phyloP scores from a whole-genome alignment of 257 asterid species.

The Orobanche coerulescens region DNA sequence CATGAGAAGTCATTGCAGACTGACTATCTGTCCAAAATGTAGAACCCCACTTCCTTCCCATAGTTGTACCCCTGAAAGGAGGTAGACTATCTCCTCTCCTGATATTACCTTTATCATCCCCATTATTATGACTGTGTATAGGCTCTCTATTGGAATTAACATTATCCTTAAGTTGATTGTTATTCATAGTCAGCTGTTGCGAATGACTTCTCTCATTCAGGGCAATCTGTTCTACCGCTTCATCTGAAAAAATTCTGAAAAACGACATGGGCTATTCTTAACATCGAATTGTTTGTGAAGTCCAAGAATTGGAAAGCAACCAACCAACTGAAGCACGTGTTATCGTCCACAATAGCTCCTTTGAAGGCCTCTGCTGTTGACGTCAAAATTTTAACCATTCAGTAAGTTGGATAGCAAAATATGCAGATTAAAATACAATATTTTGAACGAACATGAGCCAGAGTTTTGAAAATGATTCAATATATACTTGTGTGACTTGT shows the following conservation, averaged over 20 bases:
- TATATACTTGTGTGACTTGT: not conserved
- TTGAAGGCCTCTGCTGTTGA: constrained; percentile 37
- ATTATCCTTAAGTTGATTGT: constrained; percentile 32
- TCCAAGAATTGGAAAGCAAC: constrained; percentile 10
- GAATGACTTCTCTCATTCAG: constrained; percentile 43
- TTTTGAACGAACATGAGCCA: not conserved
- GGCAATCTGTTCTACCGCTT: constrained; percentile 36
- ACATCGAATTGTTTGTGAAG: constrained; percentile 36
- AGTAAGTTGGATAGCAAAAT: constrained; percentile 18
- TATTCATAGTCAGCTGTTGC: constrained; percentile 35
- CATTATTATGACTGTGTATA: constrained; percentile 36
- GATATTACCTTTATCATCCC: constrained; percentile 33
- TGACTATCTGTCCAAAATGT: constrained; percentile 75
- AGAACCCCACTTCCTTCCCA: constrained; percentile 83
- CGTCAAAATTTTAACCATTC: constrained; percentile 3
- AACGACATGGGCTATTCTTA: constrained; percentile 49
- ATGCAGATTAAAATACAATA: not conserved
- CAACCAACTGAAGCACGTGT: constrained; percentile 20
- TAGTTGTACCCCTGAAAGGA: constrained; percentile 32
- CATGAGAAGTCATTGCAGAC: constrained; percentile 36
- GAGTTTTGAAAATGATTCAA: not conserved
- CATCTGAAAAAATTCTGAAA: constrained; percentile 46
- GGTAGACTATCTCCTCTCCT: constrained; percentile 32
- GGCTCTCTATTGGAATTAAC: constrained; percentile 28
- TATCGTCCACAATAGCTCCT: constrained; percentile 28